phyloP scores from a whole-genome alignment of 805 yeast species.

The Lipomyces lipofer region DNA sequence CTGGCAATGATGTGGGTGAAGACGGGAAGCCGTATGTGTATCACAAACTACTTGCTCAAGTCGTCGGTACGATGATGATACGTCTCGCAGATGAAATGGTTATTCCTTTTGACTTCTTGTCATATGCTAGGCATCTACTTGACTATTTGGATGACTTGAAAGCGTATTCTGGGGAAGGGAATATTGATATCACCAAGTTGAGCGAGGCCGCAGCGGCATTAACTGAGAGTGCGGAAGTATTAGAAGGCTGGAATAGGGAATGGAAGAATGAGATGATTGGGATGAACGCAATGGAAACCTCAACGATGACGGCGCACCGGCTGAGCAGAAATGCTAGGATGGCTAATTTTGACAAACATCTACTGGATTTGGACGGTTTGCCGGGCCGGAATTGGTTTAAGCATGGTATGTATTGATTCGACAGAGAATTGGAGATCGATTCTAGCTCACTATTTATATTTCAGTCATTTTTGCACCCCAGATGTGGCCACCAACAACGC shows the following conservation, averaged over 20 bases:
- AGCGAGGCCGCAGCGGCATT: constrained; percentile 33
- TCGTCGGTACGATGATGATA: constrained; percentile 52
- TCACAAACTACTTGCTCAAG: constrained; percentile 59
- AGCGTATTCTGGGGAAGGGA: constrained; percentile 8
- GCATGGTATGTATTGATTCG: constrained; percentile 48
- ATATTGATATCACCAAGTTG: constrained; percentile 28
- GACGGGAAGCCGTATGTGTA: constrained; percentile 46
- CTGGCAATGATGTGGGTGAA: not conserved
- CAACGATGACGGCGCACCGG: constrained; percentile 27
- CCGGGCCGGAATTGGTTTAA: constrained; percentile 57
- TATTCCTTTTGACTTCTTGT: constrained; percentile 44
- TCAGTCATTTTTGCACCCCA: constrained; percentile 60
- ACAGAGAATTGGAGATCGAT: not conserved
- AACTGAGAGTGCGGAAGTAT: constrained; percentile 40
- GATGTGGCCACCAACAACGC: constrained; percentile 52
- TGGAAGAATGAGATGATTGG: constrained; percentile 46
- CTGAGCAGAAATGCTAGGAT: constrained; percentile 46
- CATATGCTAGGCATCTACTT: constrained; percentile 42
- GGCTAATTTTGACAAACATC: constrained; percentile 42
- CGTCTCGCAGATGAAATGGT: constrained; percentile 52
- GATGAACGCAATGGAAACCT: constrained; percentile 40
- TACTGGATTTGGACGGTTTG: constrained; percentile 52
- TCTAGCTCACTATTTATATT: not conserved
- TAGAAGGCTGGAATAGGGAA: constrained; percentile 43
- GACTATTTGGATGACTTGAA: constrained; percentile 16